Percentiles rank a stretch among this genome's conserved stretches.
These are phyloP conservation scores for Thielaviopsis cerberus DNA, from an alignment of 2,329 filamentous ascomycete species.

Conservation along the genomic window DNA sequence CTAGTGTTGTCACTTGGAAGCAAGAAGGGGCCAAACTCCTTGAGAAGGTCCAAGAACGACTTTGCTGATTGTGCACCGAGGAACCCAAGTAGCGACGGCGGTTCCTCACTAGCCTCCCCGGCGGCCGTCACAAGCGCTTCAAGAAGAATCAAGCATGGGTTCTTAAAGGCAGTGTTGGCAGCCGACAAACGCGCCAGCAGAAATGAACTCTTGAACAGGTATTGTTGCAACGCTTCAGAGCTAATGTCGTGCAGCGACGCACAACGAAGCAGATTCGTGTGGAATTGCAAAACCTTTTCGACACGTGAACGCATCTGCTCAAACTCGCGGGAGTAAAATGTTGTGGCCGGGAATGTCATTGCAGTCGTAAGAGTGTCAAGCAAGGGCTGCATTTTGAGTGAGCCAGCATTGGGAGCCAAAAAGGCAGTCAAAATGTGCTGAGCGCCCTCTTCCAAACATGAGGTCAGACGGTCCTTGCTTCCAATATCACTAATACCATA, in stretches of 20 bases:
- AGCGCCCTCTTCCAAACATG: slow-evolving; percentile 52
- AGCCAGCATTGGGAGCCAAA: slow-evolving; percentile 47
- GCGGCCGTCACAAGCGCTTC: slow-evolving; percentile 56
- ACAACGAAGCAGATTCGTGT: slow-evolving; percentile 50
- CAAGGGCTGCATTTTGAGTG: slow-evolving; percentile 60
- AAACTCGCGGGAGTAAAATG: slow-evolving; percentile 37
- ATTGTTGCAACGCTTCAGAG: slow-evolving; percentile 50
- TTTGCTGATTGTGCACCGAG: slow-evolving; percentile 67
- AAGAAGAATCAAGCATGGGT: slow-evolving; percentile 48
- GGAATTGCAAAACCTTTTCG: slow-evolving; percentile 43
- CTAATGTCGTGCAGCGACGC: slow-evolving; percentile 45
- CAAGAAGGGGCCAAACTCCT: slow-evolving; percentile 57
- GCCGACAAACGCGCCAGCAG: slow-evolving; percentile 62
- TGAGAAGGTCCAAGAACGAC: slow-evolving; percentile 63
- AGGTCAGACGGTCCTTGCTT: slow-evolving; percentile 29
- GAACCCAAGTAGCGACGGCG: slow-evolving; percentile 84
- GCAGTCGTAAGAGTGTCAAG: slow-evolving; percentile 39
- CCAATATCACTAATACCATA: slow-evolving; percentile 54
- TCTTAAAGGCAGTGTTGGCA: slow-evolving; percentile 44
- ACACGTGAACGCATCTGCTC: slow-evolving; percentile 44
- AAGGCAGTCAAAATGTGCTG: slow-evolving; percentile 61
- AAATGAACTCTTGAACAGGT: slow-evolving; percentile 65
- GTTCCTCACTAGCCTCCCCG: slow-evolving; percentile 39
- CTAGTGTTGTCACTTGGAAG: slow-evolving; percentile 44
- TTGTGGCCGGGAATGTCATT: slow-evolving; percentile 32